Evolutionary conservation across 2,329 filamentous ascomycete species (phyloP), one percentile per base, ranked within the genome.

Genomic region (Alternaria sp.): DNA sequence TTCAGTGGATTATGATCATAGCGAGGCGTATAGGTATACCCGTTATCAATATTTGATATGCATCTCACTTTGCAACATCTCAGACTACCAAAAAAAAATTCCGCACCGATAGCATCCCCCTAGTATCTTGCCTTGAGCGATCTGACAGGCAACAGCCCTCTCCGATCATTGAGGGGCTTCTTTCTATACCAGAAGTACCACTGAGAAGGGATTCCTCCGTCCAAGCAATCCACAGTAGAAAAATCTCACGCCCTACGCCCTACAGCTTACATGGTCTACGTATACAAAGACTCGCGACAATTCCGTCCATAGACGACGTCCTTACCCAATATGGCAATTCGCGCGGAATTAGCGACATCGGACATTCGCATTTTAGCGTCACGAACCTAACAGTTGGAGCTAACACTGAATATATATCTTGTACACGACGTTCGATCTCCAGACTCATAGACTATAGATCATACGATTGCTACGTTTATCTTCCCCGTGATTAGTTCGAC

Each of bases 291-390:
- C 20, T 34, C 43, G 46, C 34, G 10, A n/a, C 10, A 14, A 32
- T 43, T 45, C 40, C 28, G 53, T 6, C 28, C 43, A 16, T 14
- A n/a, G 14, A 18, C 5, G 32, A 32, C 34, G 25, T 27, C 6
- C 11, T 38, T 56, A 10, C 38, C 59, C 7, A 48, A 52, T 54
- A 40, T 14, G 44, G 57, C 34, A 54, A 60, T 54, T 45, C 58
- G 64, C 59, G 65, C 67, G 62, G 67, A 67, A 67, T 64, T 62
- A 62, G 55, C 50, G 59, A 52, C 58, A 44, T 40, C 38, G 25
- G 59, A 49, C 58, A 27, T 43, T 25, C 12, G 51, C 51, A 53
- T 52, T 52, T 34, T 16, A 43, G 28, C 32, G 30, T 38, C 20
- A 25, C 46, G 20, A 50, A 36, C 14, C 30, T 36, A 11, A 16